phyloP scores from a whole-genome alignment of 75 land plant species.

The Azolla pinnata region DNA sequence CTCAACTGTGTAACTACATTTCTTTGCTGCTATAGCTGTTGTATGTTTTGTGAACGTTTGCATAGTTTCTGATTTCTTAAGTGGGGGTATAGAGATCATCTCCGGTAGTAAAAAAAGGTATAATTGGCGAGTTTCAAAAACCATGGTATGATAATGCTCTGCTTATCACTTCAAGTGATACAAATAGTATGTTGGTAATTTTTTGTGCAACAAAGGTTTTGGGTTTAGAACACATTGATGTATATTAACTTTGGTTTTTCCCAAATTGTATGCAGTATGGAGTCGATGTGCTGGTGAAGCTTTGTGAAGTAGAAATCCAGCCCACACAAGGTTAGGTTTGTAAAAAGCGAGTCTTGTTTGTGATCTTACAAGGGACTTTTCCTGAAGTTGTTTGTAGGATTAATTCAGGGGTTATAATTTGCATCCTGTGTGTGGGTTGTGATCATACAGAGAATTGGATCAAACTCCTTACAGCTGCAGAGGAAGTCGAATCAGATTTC shows the following conservation, averaged over 20 bases:
- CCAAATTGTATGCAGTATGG: slow-evolving; percentile 24
- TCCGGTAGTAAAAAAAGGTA: no score
- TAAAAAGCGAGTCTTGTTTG: neutral
- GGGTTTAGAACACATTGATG: neutral
- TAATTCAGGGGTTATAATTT: neutral
- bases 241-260: neutral
- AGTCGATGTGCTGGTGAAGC: slow-evolving; percentile 13
- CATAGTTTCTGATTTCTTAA: no score
- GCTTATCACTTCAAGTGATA: no score
- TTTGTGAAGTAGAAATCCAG: slow-evolving; percentile 18
- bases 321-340: slow-evolving; percentile 20
- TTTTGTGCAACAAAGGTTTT: neutral
- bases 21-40: no score
- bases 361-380: neutral
- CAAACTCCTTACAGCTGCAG: slow-evolving; percentile 2
- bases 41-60: no score
- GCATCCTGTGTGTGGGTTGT: neutral
- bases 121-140: no score
- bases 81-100: no score
- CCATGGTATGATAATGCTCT: no score
- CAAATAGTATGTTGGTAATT: no score
- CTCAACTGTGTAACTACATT: no score
- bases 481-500: neutral
- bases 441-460: slow-evolving; percentile 2
- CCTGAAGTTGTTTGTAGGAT: neutral